Base-by-base conservation (phyloP, 1,139 yeast genomes). In the Taphrina betulina region DNA sequence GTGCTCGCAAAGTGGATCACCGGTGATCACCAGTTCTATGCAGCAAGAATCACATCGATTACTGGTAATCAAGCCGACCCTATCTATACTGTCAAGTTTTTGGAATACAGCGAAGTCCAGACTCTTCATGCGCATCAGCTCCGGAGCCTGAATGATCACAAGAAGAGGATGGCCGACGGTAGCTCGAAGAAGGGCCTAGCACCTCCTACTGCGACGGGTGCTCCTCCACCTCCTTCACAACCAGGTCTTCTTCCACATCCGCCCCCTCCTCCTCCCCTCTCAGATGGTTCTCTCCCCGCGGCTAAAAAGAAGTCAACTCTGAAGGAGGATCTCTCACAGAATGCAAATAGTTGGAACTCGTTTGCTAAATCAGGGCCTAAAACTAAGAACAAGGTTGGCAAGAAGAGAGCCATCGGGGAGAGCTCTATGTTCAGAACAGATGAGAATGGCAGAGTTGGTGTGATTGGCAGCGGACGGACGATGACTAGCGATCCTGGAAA, bases 401-500 rank as follows among this genome's bases (percentile, higher is more conserved):
- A 67, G 54, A 58, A 60, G 33, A 61, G 60, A 8, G 63, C 61
- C 37, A 64, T 61, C 16, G 58, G 57, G 31, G 63, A 64, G 14
- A 53, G 59, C 2, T 65, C 68, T 7, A 65, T 67, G 59, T 68
- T 69, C 48, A 57, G 63, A 8, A 63, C 69, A 3, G 63, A 68
- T 3, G 67, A 64, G 14, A 60, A 58, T 2, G 69, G 67, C 1
- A 62, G 64, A 57, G 67, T 68, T 2, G 71, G 71, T 2, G 63
- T 66, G 20, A 50, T 60, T 8, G 63, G 64, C 19, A 61, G 68
- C 2, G 65, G 66, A 3, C 61, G 60, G 24, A 60, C 64, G 1
- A 60, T 58, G 57, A 55, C 63, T 22, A 57, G 54, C 31, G 58
- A 57, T 14, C 45, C 40, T 3, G 28, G 34, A 26, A 26, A 26